Conservation (phyloP, 305 asterid genomes). For the Caryopteris hybrid region DNA sequence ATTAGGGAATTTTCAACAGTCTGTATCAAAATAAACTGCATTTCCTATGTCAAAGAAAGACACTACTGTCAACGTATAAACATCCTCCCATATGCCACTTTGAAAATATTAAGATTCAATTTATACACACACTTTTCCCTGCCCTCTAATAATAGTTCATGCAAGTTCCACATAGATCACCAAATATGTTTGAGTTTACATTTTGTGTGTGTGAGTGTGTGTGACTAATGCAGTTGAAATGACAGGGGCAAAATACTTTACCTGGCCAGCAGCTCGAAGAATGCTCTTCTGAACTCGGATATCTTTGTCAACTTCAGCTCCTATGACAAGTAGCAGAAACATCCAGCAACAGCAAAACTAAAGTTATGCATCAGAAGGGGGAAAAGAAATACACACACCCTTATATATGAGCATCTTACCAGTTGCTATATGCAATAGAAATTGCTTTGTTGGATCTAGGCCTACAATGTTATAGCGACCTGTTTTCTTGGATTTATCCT, state of each 20-base stretch:
- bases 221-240: slow-evolving; percentile 8
- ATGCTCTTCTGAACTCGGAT: slow-evolving; percentile 84
- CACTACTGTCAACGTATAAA: background rate
- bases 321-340: slow-evolving; percentile 39
- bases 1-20: slow-evolving; percentile 6
- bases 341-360: slow-evolving; percentile 8
- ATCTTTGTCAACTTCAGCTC: slow-evolving; percentile 79
- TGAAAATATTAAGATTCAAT: slow-evolving; percentile 11
- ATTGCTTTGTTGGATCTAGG: slow-evolving; percentile 87
- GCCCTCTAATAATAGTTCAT: slow-evolving; percentile 8
- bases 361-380: slow-evolving; percentile 12
- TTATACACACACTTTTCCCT: background rate
- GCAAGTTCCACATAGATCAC: slow-evolving; percentile 5
- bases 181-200: no score
- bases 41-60: background rate
- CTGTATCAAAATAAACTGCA: background rate
- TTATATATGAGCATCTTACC: slow-evolving; percentile 47
- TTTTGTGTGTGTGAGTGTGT: background rate
- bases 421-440: slow-evolving; percentile 82
- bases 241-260: slow-evolving; percentile 23
- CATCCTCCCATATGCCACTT: slow-evolving; percentile 6
- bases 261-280: slow-evolving; percentile 92
- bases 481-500: slow-evolving; percentile 89
- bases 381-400: background rate
- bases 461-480: slow-evolving; percentile 75